Evolutionary conservation across 768 basidiomycete genomes (phyloP).

Genomic region (Pholiota microspora): DNA sequence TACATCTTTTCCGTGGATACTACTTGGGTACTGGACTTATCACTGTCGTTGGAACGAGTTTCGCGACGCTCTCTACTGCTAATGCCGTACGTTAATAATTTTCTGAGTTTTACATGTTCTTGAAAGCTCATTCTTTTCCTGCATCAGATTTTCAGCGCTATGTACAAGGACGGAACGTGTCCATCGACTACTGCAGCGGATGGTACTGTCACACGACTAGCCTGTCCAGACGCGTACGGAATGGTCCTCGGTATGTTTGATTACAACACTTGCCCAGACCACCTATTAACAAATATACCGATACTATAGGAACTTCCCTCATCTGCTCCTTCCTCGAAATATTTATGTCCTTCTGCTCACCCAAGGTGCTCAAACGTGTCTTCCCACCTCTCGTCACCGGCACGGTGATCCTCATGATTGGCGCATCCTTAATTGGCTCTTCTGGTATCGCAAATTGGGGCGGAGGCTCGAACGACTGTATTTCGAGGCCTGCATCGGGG

Average conservation of each 20-base stretch:
- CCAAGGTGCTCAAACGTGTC: constrained; percentile 56
- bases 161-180: constrained; percentile 82
- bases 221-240: constrained; percentile 83
- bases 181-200: constrained; percentile 53
- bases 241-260: constrained; percentile 69
- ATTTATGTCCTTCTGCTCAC: constrained; percentile 71
- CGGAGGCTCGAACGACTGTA: constrained; percentile 76
- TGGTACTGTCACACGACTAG: constrained; percentile 53
- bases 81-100: constrained; percentile 42
- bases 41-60: constrained; percentile 80
- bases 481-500: constrained; percentile 55
- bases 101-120: background rate
- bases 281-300: no score
- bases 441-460: constrained; percentile 84
- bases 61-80: constrained; percentile 75
- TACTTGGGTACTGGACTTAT: constrained; percentile 80
- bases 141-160: constrained; percentile 63
- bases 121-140: background rate
- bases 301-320: constrained; percentile 59
- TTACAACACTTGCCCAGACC: no score
- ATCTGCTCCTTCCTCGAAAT: constrained; percentile 82
- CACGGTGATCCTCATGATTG: constrained; percentile 78
- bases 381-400: constrained; percentile 86
- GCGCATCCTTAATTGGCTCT: constrained; percentile 69
- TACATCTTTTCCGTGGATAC: constrained; percentile 59